phyloP scores from a whole-genome alignment of 1,284 basidiomycete species.

The Austropuccinia psidii region DNA sequence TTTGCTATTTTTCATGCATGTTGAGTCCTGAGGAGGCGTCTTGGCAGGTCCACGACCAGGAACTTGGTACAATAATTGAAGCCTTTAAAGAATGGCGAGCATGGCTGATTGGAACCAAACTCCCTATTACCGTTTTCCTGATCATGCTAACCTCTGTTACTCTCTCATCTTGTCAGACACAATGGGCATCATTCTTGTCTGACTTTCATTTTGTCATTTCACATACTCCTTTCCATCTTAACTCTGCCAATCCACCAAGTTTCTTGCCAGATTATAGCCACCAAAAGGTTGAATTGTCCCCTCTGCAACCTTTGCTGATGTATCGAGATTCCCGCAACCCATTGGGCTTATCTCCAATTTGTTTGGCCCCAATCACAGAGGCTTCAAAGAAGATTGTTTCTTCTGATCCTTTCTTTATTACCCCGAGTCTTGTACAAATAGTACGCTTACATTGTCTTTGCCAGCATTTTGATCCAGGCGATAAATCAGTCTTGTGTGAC shows the following conservation, averaged over 20 bases:
- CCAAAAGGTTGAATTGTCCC: no score
- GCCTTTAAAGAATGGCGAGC: constrained; percentile 5
- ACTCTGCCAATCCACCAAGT: background rate
- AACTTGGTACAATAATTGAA: background rate
- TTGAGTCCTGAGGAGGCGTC: background rate
- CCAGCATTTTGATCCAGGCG: background rate
- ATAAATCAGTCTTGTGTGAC: background rate
- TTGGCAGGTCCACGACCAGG: background rate
- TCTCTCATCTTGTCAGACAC: background rate
- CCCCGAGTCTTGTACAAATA: background rate
- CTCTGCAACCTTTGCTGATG: no score
- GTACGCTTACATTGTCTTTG: background rate
- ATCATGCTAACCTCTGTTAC: background rate
- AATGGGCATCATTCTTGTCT: background rate
- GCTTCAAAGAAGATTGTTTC: background rate
- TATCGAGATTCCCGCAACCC: no score
- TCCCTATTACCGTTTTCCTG: background rate
- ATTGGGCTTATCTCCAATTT: background rate
- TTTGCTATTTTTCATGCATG: background rate
- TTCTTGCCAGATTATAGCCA: background rate
- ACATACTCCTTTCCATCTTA: background rate
- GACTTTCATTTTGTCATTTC: background rate
- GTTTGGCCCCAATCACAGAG: no score
- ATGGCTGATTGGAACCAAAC: background rate
- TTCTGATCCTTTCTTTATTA: background rate